These are phyloP conservation scores for Solanum medicagineum DNA, from an alignment of 257 asterid genomes.

Conservation along the genomic window DNA sequence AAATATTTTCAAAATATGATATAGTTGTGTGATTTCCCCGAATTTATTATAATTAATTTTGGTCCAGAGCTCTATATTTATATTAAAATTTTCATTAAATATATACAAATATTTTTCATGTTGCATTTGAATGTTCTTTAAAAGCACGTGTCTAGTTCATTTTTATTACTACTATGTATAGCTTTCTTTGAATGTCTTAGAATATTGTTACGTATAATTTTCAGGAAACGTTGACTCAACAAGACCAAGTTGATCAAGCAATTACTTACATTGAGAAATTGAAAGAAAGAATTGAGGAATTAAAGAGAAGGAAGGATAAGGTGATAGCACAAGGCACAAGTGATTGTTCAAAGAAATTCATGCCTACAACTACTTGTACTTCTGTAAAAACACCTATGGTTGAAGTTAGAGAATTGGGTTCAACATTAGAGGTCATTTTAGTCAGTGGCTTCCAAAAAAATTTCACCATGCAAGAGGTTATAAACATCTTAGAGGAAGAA, in stretches of 20 bases:
- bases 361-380: background rate
- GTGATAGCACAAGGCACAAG: background rate
- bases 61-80: background rate
- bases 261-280: slow-evolving; percentile 13
- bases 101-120: too few species aligned
- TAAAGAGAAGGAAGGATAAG: slow-evolving; percentile 14
- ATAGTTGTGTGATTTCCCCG: too few species aligned
- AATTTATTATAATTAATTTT: background rate
- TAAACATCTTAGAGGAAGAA: slow-evolving; percentile 22
- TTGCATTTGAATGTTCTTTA: background rate
- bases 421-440: slow-evolving; percentile 29
- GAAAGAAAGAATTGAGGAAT: slow-evolving; percentile 14
- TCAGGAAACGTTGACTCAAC: slow-evolving; percentile 22
- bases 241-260: slow-evolving; percentile 25
- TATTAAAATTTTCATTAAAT: background rate
- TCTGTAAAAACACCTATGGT: background rate
- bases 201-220: background rate
- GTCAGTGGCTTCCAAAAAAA: slow-evolving; percentile 9
- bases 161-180: too few species aligned
- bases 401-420: slow-evolving; percentile 14
- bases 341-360: background rate
- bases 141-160: background rate
- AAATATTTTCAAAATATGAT: too few species aligned
- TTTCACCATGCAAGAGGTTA: slow-evolving; percentile 6
- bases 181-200: background rate